phyloP scores from a whole-genome alignment of 2,329 filamentous ascomycete species.

The Chaetomium olivaceum region DNA sequence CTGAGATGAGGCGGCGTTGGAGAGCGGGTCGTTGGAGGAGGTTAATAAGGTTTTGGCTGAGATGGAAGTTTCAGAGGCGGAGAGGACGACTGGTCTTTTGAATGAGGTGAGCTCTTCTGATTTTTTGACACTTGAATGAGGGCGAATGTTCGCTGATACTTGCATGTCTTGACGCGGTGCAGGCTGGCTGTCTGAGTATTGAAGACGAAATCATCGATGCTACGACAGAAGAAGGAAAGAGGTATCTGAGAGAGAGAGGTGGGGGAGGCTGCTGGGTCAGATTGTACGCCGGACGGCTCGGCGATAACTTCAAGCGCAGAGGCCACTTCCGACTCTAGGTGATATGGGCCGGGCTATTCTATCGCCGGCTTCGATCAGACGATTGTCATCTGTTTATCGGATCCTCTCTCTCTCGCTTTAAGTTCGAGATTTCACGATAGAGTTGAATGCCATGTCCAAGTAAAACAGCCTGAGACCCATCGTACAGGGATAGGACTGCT shows the following conservation, averaged over 20 bases:
- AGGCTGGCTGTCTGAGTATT: conserved; percentile 4
- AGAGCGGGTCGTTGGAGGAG: conserved; percentile 2
- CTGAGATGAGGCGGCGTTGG: conserved; percentile 3
- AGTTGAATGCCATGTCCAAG: no score
- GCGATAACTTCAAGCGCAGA: background rate
- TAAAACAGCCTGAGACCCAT: no score
- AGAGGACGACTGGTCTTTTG: background rate
- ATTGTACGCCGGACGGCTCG: background rate
- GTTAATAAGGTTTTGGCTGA: conserved; percentile 2
- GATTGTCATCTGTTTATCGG: no score
- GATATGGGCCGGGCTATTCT: background rate
- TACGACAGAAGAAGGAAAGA: conserved; percentile 6
- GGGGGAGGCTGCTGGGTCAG: background rate
- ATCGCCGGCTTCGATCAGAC: no score
- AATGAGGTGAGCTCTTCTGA: background rate
- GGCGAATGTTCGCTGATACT: background rate
- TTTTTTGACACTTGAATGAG: background rate
- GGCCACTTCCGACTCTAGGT: background rate
- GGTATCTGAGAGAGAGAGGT: background rate
- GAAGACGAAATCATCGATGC: conserved; percentile 9
- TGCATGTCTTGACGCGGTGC: background rate
- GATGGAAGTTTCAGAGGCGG: background rate
- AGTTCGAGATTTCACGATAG: no score
- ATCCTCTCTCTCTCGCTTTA: no score
- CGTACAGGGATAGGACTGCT: no score